These are phyloP conservation scores for Solanum rostratum DNA, from an alignment of 257 asterid genomes.

Conservation along the genomic window DNA sequence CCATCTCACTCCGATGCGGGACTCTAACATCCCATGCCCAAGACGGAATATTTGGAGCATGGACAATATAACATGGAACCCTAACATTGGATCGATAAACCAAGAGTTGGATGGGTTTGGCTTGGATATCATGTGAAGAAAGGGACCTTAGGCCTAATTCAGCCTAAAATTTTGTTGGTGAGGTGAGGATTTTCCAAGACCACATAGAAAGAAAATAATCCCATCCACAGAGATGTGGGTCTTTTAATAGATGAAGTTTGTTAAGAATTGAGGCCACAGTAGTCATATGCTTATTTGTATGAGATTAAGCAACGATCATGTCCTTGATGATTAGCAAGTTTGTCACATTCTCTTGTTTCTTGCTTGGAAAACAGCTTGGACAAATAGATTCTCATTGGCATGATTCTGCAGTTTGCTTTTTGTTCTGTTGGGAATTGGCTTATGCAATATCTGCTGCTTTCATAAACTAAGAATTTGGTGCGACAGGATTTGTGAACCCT, in stretches of 20 bases:
- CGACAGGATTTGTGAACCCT: constrained; percentile 70
- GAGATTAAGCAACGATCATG: background rate
- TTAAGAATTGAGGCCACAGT: background rate
- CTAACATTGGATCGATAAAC: background rate
- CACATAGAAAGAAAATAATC: background rate
- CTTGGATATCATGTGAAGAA: background rate
- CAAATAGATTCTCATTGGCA: background rate
- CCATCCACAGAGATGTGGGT: background rate
- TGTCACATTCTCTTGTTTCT: background rate
- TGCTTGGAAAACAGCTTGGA: background rate
- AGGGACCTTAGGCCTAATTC: background rate
- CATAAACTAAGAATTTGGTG: constrained; percentile 33
- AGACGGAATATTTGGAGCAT: background rate
- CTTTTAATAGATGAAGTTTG: background rate
- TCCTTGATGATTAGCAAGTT: background rate
- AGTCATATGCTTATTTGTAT: background rate
- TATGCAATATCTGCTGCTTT: too few species aligned
- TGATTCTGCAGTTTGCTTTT: background rate
- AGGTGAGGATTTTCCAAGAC: background rate
- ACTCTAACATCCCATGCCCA: background rate
- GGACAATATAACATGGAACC: background rate
- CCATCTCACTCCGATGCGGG: background rate
- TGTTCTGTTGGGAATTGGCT: too few species aligned
- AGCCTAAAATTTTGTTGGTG: background rate
- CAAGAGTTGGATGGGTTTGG: background rate